These are phyloP conservation scores for Coniochaeta hoffmannii DNA, from an alignment of 2,329 filamentous ascomycete genomes.

Conservation along the genomic window DNA sequence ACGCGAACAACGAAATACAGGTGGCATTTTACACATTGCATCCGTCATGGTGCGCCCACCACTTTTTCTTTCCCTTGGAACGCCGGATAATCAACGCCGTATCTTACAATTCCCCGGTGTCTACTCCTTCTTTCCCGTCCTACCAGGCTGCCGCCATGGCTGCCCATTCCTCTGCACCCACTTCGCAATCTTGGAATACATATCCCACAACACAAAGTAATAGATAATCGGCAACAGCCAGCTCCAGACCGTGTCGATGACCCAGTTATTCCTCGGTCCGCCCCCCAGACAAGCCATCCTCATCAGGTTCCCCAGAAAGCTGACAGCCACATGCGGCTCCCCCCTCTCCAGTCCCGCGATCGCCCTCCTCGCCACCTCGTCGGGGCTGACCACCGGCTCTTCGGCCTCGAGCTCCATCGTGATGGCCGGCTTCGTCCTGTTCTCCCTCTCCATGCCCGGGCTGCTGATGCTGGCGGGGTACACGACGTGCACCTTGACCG, in stretches of 20 bases:
- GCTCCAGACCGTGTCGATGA: conserved; percentile 50
- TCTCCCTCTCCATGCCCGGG: conserved; percentile 69
- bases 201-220: conserved; percentile 48
- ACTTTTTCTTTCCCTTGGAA: too few species aligned
- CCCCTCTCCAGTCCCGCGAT: conserved; percentile 73
- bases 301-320: conserved; percentile 65
- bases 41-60: too few species aligned
- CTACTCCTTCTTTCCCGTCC: conserved; percentile 5
- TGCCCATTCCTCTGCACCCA: conserved; percentile 53
- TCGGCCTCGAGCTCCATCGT: conserved; percentile 72
- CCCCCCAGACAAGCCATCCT: conserved; percentile 52
- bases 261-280: conserved; percentile 48
- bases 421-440: conserved; percentile 70
- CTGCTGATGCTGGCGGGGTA: conserved; percentile 78
- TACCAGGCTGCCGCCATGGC: conserved; percentile 50
- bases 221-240: conserved; percentile 47
- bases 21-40: too few species aligned
- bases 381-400: conserved; percentile 73
- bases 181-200: conserved; percentile 50
- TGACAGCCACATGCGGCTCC: conserved; percentile 71
- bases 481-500: conserved; percentile 71
- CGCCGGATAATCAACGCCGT: too few species aligned
- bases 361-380: conserved; percentile 64
- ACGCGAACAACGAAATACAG: too few species aligned
- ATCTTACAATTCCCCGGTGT: background rate